Percentiles rank a stretch among this genome's conserved stretches.
Evolutionary conservation across 768 basidiomycete species (phyloP).

Genomic region (Agrocybe pediades): DNA sequence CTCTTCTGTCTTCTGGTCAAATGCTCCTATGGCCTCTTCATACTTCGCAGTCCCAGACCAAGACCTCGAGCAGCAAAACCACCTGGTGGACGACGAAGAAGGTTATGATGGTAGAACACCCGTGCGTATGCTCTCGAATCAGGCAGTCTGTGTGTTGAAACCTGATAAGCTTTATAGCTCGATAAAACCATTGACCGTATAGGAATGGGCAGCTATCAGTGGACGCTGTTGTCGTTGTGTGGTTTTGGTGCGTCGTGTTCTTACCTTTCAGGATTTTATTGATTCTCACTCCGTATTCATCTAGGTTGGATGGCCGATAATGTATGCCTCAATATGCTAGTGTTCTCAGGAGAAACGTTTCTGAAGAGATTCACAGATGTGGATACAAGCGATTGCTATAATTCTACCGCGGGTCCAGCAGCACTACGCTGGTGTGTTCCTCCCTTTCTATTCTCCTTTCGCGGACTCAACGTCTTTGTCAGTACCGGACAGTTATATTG

Average conservation of each 20-base stretch:
- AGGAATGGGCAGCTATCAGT: constrained; percentile 91
- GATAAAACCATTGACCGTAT: constrained; percentile 90
- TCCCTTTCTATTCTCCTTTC: not conserved
- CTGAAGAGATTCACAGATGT: constrained; percentile 62
- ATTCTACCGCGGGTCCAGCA: constrained; percentile 95
- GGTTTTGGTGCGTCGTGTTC: constrained; percentile 71
- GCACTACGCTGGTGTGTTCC: constrained; percentile 69
- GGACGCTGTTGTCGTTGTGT: constrained; percentile 80
- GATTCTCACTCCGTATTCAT: not conserved
- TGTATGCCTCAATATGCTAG: constrained; percentile 40
- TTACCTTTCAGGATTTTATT: not conserved
- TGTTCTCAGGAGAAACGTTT: constrained; percentile 15
- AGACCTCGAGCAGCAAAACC: constrained; percentile 37
- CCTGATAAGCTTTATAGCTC: constrained; percentile 34
- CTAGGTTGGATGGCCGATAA: constrained; percentile 94
- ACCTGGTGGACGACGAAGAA: constrained; percentile 24
- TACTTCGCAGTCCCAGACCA: constrained; percentile 42
- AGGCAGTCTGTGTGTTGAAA: not conserved
- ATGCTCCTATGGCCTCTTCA: constrained; percentile 31
- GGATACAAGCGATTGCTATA: constrained; percentile 90
- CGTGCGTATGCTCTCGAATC: constrained; percentile 23
- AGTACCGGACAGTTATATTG: constrained; percentile 80
- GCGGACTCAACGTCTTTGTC: constrained; percentile 7
- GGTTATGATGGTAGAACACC: constrained; percentile 51
- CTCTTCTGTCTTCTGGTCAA: constrained; percentile 50